Evolutionary conservation across 2,329 filamentous ascomycete genomes (phyloP).

Genomic region (Diplodia mutila): DNA sequence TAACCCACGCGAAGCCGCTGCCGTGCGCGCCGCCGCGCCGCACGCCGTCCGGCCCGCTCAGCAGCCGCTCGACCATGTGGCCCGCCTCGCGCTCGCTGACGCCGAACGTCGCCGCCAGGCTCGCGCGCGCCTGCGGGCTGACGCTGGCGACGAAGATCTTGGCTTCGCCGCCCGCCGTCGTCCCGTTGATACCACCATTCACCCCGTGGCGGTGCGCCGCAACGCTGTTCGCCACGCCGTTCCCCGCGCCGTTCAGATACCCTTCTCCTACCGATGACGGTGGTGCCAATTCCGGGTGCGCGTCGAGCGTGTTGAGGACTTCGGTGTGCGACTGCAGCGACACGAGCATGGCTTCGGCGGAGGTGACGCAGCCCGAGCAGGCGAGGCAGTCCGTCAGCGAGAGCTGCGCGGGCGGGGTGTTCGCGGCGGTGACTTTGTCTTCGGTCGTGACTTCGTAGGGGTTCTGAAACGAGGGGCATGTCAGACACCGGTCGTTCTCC

Average conservation of each 20-base stretch:
- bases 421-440: conserved; percentile 65
- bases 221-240: conserved; percentile 32
- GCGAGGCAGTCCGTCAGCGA: conserved; percentile 96
- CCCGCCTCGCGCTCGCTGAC: conserved; percentile 75
- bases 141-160: conserved; percentile 90
- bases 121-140: conserved; percentile 87
- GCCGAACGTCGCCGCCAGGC: conserved; percentile 80
- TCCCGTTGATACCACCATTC: conserved; percentile 28
- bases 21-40: conserved; percentile 69
- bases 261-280: conserved; percentile 37
- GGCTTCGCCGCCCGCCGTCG: conserved; percentile 47
- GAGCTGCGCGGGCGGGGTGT: conserved; percentile 79
- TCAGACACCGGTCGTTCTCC: neutral
- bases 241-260: conserved; percentile 26
- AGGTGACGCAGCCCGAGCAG: conserved; percentile 96
- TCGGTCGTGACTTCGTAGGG: conserved; percentile 90
- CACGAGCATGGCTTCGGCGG: conserved; percentile 94
- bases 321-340: conserved; percentile 92
- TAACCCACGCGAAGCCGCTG: conserved; percentile 83
- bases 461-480: conserved; percentile 46
- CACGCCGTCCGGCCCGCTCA: conserved; percentile 72
- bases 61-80: conserved; percentile 78
- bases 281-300: conserved; percentile 51
- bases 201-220: conserved; percentile 19
- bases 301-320: conserved; percentile 80